Base-by-base conservation (phyloP, 1,284 basidiomycete species). In the Vanrija pseudolonga region DNA sequence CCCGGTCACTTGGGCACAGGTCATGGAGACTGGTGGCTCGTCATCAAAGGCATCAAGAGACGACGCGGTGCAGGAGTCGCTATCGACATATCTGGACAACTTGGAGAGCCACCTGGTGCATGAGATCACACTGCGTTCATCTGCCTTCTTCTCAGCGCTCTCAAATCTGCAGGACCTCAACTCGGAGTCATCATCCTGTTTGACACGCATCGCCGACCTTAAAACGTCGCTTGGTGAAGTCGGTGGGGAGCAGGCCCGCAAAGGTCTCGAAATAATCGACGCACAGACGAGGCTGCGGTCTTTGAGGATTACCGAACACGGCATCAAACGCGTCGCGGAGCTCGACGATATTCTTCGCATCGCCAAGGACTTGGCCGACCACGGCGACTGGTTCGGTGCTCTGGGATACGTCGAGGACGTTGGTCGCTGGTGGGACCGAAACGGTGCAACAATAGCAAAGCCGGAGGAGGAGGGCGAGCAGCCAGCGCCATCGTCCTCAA, bases 141-240 rank as follows among this genome's bases (percentile, higher is more conserved):
- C 89, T 0, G 92, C 91, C 3, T 98, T 99, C 82, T 99, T 98
- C 69, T 89, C 93, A 1, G 96, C 95, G 1, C 83, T 99, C 20
- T 85, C 90, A 9, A 98, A 98, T 71, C 80, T 98, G 12, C 90
- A 97, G 68, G 88, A 92, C 60, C 83, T 98, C 6, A 89, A 92
- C 66, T 84, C 88, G 6, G 91, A 97, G 71, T 93, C 91, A 0
- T 82, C 86, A 36, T 84, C 86, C 26, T 95, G 93, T 66, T 79
- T 98, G 5, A 76, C 80, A 22, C 85, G 89, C 51, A 90, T 98
- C 58, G 79, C 82, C 4, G 79, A 84, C 24, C 81, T 98, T 11
- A 87, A 89, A 32, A 71, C 74, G 0, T 83, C 90, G 57, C 80
- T 98, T 8, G 80, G 81, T 37, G 84, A 87, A 24, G 86, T 97